phyloP scores from a whole-genome alignment of 2,329 filamentous ascomycete species.

The Botrytis fabae region DNA sequence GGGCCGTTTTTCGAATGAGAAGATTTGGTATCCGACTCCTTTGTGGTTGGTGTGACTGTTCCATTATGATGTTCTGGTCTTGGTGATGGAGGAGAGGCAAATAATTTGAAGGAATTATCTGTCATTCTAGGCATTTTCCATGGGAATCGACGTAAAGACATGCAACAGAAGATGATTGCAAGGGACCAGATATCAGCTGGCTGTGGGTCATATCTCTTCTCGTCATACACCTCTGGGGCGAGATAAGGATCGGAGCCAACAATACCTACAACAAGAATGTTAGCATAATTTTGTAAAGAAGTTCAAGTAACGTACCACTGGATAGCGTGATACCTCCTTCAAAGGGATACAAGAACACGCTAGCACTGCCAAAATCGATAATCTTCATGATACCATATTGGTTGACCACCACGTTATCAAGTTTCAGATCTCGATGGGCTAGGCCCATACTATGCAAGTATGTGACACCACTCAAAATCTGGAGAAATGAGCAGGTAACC shows the following conservation, averaged over 20 bases:
- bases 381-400: constrained; percentile 98
- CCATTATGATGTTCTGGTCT: constrained; percentile 48
- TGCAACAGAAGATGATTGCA: constrained; percentile 98
- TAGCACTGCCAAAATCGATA: constrained; percentile 97
- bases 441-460: constrained; percentile 95
- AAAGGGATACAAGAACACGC: constrained; percentile 96
- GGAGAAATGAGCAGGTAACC: constrained; percentile 85
- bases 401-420: constrained; percentile 98
- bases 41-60: constrained; percentile 23
- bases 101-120: constrained; percentile 94
- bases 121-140: constrained; percentile 93
- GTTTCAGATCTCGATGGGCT: constrained; percentile 90
- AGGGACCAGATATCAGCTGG: constrained; percentile 97
- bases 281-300: not conserved
- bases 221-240: constrained; percentile 93
- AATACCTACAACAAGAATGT: constrained; percentile 54
- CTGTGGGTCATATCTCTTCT: constrained; percentile 88
- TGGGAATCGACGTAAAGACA: constrained; percentile 91
- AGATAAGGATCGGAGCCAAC: constrained; percentile 91
- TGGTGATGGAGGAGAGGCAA: constrained; percentile 80
- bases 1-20: not conserved
- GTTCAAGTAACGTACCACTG: constrained; percentile 61
- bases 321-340: constrained; percentile 83
- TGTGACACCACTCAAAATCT: constrained; percentile 91
- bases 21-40: constrained; percentile 17